These are phyloP conservation scores for Cytospora chrysosperma DNA, from an alignment of 2,329 filamentous ascomycete species.

Conservation along the genomic window DNA sequence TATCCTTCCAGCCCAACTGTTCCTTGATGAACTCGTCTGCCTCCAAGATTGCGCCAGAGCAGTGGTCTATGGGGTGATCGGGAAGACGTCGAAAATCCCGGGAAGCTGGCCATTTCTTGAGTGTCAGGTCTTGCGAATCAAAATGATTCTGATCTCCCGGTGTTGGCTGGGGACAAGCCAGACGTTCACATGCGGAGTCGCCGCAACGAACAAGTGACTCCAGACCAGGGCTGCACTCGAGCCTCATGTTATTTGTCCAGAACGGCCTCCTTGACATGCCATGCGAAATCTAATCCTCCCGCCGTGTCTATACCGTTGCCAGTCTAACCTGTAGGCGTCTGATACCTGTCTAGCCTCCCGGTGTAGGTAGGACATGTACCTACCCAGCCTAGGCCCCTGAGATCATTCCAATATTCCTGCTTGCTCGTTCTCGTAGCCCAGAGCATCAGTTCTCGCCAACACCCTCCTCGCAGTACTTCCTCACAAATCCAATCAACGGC, in stretches of 20 bases:
- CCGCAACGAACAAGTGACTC: neutral
- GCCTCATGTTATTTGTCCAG: neutral
- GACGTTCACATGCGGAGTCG: neutral
- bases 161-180: neutral
- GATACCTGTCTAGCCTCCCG: neutral
- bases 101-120: neutral
- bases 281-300: neutral
- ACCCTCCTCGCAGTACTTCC: constrained; percentile 27
- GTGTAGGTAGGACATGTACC: neutral
- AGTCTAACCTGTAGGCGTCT: neutral
- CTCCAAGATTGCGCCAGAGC: neutral
- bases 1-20: neutral
- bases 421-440: neutral
- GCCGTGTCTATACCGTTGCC: neutral
- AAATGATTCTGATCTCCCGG: neutral
- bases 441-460: constrained; percentile 10
- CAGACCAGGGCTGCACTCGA: neutral
- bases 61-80: neutral
- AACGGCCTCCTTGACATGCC: neutral
- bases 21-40: neutral
- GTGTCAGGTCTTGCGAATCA: neutral
- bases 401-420: neutral
- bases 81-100: no score
- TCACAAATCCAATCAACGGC: constrained; percentile 54
- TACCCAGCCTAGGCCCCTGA: neutral